Evolutionary conservation across 495 filamentous ascomycete genomes (phyloP), one percentile per base, ranked within the genome.

Genomic region (Penicillium parvum): DNA sequence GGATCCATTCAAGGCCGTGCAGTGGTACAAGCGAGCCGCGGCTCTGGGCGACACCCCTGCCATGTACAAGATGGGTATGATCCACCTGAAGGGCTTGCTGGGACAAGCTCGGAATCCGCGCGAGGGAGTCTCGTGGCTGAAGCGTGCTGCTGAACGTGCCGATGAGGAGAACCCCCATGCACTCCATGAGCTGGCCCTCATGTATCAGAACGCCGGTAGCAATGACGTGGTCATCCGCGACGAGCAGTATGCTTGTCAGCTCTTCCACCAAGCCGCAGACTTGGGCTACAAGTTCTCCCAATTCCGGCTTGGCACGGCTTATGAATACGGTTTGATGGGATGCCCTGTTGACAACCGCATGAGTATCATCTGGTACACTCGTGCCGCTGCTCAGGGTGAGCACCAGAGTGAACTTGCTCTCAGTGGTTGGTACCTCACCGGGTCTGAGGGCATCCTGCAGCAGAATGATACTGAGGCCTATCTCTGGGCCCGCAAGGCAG

Each of bases 41-140:
- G 79, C 85, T 5, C 72, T 96, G 4, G 92, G 92, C 9, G 90
- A 97, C 54, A 84, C 86, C 0, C 83, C 90, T 0, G 92, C 91
- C 17, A 94, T 95, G 90, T 98, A 96, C 69, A 98, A 98, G 64
- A 83, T 97, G 65, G 92, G 92, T 38, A 91, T 95, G 81, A 95
- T 98, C 55, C 71, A 86, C 49, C 74, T 96, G 19, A 96, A 96
- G 61, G 91, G 90, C 15, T 76, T 96, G n/a, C 79, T 98, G 10
- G 90, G 90, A 7, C 91, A 96, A 61, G 76, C 78, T n/a, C 77
- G 74, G 50, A 95, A 89, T 61, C 78, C 84, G 4, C 77, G 83
- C 28, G 92, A 96, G 59, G 90, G 89, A 11, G 74, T 96, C 19
- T 79, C 76, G 29, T 96, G 90, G 90, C 73, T 98, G 20, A 95